These are phyloP conservation scores for Corchorus capsularis DNA, from an alignment of 345 rosid genomes.

Conservation along the genomic window DNA sequence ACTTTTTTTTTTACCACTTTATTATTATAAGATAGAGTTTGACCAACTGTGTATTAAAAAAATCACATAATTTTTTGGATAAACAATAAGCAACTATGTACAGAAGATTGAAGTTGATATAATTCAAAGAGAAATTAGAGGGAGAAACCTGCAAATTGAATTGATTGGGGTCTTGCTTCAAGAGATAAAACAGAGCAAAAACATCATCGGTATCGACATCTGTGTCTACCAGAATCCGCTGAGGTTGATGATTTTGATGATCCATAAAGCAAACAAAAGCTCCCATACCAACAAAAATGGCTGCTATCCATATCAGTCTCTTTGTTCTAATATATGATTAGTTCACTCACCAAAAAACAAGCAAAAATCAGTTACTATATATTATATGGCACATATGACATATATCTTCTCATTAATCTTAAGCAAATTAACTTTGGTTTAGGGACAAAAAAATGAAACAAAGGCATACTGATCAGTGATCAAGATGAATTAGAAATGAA, in stretches of 20 bases:
- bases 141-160: conserved; percentile 63
- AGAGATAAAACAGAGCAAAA: conserved; percentile 71
- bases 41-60: too few relatives aligned
- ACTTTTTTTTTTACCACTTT: too few relatives aligned
- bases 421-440: neutral
- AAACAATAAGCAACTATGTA: neutral
- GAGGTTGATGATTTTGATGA: neutral
- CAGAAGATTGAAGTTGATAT: neutral
- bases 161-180: conserved; percentile 73
- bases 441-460: neutral
- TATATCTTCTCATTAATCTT: neutral
- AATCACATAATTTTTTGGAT: neutral
- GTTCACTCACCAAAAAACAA: neutral
- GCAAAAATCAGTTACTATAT: neutral
- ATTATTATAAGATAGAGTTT: too few relatives aligned
- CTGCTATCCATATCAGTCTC: neutral
- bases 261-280: neutral
- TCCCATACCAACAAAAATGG: neutral
- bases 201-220: conserved; percentile 89
- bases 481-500: neutral
- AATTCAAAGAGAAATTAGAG: neutral
- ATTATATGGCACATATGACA: too few relatives aligned
- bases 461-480: neutral
- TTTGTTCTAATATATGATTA: neutral
- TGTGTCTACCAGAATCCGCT: conserved; percentile 73